Evolutionary conservation across 768 basidiomycete genomes (phyloP).

Genomic region (Phylloporus sp.): DNA sequence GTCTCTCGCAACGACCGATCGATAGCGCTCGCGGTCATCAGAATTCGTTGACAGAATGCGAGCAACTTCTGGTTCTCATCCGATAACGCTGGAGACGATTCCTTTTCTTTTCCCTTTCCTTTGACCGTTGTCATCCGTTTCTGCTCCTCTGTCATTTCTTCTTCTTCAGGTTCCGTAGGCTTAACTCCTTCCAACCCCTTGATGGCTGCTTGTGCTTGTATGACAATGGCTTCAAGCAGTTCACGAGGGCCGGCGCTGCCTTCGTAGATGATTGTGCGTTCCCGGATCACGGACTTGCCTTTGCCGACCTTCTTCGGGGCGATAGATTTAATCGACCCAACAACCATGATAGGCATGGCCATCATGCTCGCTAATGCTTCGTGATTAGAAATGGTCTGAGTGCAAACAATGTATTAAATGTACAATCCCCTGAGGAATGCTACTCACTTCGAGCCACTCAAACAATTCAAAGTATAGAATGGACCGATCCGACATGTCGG

Average conservation of each 20-base stretch:
- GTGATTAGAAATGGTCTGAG: conserved; percentile 85
- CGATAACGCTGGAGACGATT: conserved; percentile 36
- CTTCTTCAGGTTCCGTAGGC: conserved; percentile 39
- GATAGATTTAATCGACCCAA: conserved; percentile 60
- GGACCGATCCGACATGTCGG: conserved; percentile 89
- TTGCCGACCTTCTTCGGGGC: conserved; percentile 48
- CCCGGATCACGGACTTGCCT: conserved; percentile 53
- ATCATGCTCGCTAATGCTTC: conserved; percentile 93
- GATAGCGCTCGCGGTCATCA: conserved; percentile 76
- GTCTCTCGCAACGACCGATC: conserved; percentile 84
- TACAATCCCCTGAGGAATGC: neutral
- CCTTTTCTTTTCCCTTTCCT: conserved; percentile 54
- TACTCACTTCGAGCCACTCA: conserved; percentile 82
- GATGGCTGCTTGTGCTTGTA: conserved; percentile 88
- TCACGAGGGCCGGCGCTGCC: conserved; percentile 89
- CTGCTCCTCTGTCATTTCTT: conserved; percentile 83
- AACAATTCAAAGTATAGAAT: conserved; percentile 85
- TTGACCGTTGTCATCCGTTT: conserved; percentile 79
- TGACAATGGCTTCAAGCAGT: conserved; percentile 83
- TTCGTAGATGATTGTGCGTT: conserved; percentile 84
- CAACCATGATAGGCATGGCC: conserved; percentile 96
- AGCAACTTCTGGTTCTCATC: conserved; percentile 79
- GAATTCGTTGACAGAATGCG: conserved; percentile 80
- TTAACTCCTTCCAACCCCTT: conserved; percentile 76
- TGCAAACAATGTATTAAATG: conserved; percentile 4